phyloP scores from a whole-genome alignment of 371 early-diverging fungal species.

The Mucor saturninus region DNA sequence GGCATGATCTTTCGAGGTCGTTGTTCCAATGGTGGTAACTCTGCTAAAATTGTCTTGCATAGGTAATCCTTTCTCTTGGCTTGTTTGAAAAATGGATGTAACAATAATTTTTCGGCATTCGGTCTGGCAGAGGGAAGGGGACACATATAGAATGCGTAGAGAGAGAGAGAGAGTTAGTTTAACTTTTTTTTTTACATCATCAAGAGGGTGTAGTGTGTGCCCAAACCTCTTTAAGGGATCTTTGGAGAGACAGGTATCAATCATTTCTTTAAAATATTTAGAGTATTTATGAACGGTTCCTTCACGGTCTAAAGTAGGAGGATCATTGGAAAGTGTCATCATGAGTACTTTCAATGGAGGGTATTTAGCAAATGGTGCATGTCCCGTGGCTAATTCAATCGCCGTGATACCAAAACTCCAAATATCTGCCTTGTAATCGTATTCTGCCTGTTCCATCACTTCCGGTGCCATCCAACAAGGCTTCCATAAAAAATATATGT shows the following conservation, averaged over 20 bases:
- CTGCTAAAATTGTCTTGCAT: slow-evolving; percentile 59
- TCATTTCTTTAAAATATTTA: slow-evolving; percentile 84
- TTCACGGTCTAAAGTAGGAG: slow-evolving; percentile 86
- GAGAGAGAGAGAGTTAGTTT: too few relatives aligned
- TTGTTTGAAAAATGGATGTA: slow-evolving; percentile 83
- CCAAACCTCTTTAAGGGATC: slow-evolving; percentile 78
- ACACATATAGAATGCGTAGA: too few relatives aligned
- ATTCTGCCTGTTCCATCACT: slow-evolving; percentile 78
- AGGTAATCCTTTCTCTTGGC: slow-evolving; percentile 79
- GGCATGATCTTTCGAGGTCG: slow-evolving; percentile 56
- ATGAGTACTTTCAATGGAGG: slow-evolving; percentile 90
- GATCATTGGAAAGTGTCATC: slow-evolving; percentile 88
- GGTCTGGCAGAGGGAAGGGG: slow-evolving; percentile 57
- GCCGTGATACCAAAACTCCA: slow-evolving; percentile 95
- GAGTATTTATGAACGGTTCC: slow-evolving; percentile 75
- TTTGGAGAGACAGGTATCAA: slow-evolving; percentile 81
- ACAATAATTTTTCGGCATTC: slow-evolving; percentile 76
- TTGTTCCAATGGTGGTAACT: slow-evolving; percentile 74
- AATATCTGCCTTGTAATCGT: slow-evolving; percentile 91
- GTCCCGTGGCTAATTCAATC: slow-evolving; percentile 89
- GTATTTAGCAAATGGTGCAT: slow-evolving; percentile 91
- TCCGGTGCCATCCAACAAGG: slow-evolving; percentile 95
- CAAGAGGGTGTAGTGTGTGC: background rate
- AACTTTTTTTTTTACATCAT: background rate
- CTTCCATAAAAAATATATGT: slow-evolving; percentile 13